Percentiles rank a stretch among this genome's conserved stretches.
Conservation (phyloP, 257 asterid species). For the Solanum peruvianum region DNA sequence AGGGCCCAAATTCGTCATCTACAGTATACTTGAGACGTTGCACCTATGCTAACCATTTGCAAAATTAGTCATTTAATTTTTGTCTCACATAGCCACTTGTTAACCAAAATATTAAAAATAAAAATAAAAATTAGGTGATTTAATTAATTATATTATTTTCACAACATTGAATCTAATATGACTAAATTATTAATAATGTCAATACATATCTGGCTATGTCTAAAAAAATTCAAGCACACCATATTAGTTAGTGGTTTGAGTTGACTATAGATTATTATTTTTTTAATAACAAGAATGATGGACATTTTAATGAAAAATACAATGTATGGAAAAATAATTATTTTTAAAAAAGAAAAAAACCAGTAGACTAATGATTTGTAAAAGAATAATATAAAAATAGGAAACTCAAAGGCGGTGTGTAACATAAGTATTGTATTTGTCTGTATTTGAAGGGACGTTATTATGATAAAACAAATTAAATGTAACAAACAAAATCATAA, state of each 20-base stretch:
- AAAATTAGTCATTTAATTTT: background rate
- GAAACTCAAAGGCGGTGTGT: background rate
- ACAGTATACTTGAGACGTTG: background rate
- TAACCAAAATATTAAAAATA: background rate
- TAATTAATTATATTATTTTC: background rate
- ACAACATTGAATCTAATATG: background rate
- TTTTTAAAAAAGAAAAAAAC: background rate
- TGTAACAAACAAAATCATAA: background rate
- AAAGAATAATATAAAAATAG: background rate
- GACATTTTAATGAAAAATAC: background rate
- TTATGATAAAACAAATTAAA: background rate
- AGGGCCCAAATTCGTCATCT: constrained; percentile 8
- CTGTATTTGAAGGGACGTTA: background rate
- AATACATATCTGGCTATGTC: background rate
- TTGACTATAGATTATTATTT: background rate
- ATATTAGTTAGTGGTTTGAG: background rate
- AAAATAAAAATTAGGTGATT: no score
- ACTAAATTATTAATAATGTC: background rate
- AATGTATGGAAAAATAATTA: background rate
- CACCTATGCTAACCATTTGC: background rate
- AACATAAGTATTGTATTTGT: background rate
- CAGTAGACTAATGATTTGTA: background rate
- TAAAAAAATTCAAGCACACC: background rate
- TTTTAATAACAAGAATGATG: background rate
- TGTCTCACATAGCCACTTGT: background rate